phyloP scores from a whole-genome alignment of 2,329 filamentous ascomycete species.

The Penicillium freii region DNA sequence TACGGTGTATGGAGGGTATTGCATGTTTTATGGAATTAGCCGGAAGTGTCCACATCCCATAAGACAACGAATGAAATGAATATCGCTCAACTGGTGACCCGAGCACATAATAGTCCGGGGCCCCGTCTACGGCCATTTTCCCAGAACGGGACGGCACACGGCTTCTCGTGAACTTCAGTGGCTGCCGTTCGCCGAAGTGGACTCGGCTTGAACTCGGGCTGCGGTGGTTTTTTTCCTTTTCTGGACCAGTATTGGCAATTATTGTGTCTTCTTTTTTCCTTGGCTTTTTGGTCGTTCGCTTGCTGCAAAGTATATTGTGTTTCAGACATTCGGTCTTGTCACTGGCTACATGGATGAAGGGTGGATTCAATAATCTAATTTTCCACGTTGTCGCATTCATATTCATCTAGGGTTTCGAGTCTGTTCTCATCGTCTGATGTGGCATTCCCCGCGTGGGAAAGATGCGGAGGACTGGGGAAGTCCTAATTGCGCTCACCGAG shows the following conservation, averaged over 20 bases:
- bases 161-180: constrained; percentile 8
- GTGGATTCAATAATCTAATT: not conserved
- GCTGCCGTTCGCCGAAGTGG: constrained; percentile 17
- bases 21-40: constrained; percentile 7
- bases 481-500: constrained; percentile 4
- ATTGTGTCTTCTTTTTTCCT: not conserved
- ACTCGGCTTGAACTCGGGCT: constrained; percentile 10
- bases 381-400: not conserved
- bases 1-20: not conserved
- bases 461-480: constrained; percentile 10
- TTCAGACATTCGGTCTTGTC: not conserved
- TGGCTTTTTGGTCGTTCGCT: not conserved
- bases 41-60: constrained; percentile 11
- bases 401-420: not conserved
- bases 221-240: not conserved
- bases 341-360: not conserved
- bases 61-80: not conserved
- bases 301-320: not conserved
- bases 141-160: constrained; percentile 16
- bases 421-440: not conserved
- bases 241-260: not conserved
- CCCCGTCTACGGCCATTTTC: constrained; percentile 19
- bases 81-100: not conserved
- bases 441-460: constrained; percentile 6
- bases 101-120: constrained; percentile 17